Evolutionary conservation across 768 basidiomycete genomes (phyloP), one percentile per base, ranked within the genome.

Genomic region (Termitomyces bulborhizus): DNA sequence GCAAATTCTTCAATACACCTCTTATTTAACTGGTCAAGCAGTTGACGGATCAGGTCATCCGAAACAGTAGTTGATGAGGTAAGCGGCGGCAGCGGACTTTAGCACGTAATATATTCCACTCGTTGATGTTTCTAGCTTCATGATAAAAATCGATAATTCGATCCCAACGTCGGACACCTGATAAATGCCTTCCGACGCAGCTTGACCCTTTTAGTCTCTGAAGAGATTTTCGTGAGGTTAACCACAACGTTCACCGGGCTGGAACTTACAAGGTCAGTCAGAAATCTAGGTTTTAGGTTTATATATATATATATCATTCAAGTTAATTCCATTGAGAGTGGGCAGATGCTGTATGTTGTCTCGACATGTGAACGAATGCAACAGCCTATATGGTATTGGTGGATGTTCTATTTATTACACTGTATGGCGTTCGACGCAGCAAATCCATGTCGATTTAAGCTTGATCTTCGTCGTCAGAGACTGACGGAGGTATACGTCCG

Each of bases 401-500:
- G 15, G 6, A 27, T 12, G 36, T 15, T 49, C 11, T 11, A n/a
- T 31, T 13, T 26, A 37, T 5, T 48, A 36, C 36, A 6, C 0
- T 27, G 34, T 26, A 37, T 15, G 11, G 4, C n/a, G 2, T n/a
- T 50, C 4, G n/a, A 12, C 49, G 11, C n/a, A 26, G 42, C 9
- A 27, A 37, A 24, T 18, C 1, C n/a, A 27, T 3, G 27, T 49
- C 21, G 11, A n/a, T 34, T 52, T 29, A 52, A 43, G 18, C 15
- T 16, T 42, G 16, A 32, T 31, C 51, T 27, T 51, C 51, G 16
- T 42, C 42, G 3, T 36, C 51, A 44, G 24, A 34, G 26, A 57
- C 59, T 3, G 42, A 15, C 3, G 55, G 66, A 4, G 52, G 55
- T 21, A 57, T 54, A 42, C 55, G 49, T 16, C 65, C 60, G 5